Base-by-base conservation (phyloP, 2,329 filamentous ascomycete species). In the Clonostachys byssicola region DNA sequence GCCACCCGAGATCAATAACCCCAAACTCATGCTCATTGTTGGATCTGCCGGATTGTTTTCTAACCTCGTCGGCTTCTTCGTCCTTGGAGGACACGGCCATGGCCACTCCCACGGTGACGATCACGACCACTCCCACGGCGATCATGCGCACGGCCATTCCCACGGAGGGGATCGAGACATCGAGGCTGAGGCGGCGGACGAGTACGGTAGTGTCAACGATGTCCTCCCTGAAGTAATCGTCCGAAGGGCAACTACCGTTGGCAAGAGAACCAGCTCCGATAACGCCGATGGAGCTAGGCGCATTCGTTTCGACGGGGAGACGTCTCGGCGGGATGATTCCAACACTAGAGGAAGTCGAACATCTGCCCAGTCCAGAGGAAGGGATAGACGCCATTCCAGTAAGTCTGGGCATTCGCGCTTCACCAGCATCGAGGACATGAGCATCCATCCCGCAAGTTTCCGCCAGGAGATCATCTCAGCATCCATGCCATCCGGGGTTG, bases 11-110 rank as follows among this genome's bases (percentile, higher is more conserved):
- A 92, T 99, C 60, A 76, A 76, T 44, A 89, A 95, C 59, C 92
- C 94, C 2, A 80, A 86, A 57, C 77, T 99, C 36, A 91, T 99
- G 54, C 82, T 96, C 49, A 85, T 94, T 52, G 94, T 99, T 45
- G 94, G 94, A 39, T 91, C 80, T 52, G 78, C 89, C 49, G 94
- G 94, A 45, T 79, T 99, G 13, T 76, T 84, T 8, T 96, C 92
- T 34, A 99, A 99, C 61, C 78, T 97, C 17, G 72, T 92, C 43
- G 94, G 94, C 3, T 85, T 99, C 52, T 80, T 92, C 48, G 83
- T 99, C 34, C 89, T 99, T 59, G 94, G 95, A 56, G 92, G 95
- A 48, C 92, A 97, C 63, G 89, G 89, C 4, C 92, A 97, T 64
- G 82, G 82, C 13, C 89, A 94, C 62, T 86, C 85, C 5, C 72